Conservation (phyloP, 768 basidiomycete genomes). For the Ephemerocybe angulata region DNA sequence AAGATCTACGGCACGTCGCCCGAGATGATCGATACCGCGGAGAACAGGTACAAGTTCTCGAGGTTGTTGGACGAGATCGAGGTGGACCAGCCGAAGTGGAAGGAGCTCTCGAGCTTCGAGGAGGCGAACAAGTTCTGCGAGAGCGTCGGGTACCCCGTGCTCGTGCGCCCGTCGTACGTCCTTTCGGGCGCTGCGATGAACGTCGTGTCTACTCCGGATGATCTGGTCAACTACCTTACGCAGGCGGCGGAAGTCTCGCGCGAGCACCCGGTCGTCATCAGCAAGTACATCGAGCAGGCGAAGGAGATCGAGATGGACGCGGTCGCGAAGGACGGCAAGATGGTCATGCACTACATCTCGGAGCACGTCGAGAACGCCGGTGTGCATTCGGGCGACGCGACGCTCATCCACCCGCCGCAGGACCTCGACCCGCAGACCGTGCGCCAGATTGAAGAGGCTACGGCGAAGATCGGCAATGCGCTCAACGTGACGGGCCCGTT, state of each 20-base stretch:
- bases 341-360: conserved; percentile 99
- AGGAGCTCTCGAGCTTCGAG: conserved; percentile 88
- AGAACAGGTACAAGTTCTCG: conserved; percentile 99
- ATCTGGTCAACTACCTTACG: conserved; percentile 86
- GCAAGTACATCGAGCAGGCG: conserved; percentile 98
- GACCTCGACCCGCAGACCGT: conserved; percentile 97
- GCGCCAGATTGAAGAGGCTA: conserved; percentile 93
- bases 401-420: conserved; percentile 96
- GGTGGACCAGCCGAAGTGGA: conserved; percentile 98
- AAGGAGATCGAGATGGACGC: conserved; percentile 99
- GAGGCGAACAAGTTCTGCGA: conserved; percentile 89
- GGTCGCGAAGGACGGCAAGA: conserved; percentile 92
- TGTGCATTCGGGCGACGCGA: conserved; percentile 98
- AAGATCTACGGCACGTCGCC: conserved; percentile 98
- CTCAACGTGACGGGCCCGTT: conserved; percentile 97
- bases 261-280: conserved; percentile 91
- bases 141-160: conserved; percentile 90
- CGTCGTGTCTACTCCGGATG: conserved; percentile 90
- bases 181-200: conserved; percentile 99
- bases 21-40: conserved; percentile 99
- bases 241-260: conserved; percentile 94
- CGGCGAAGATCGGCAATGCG: conserved; percentile 95
- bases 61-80: conserved; percentile 95
- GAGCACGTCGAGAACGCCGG: conserved; percentile 99
- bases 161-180: conserved; percentile 96